A percentile compares a stretch with the other conserved stretches of the same genome.
Evolutionary conservation across 2,329 filamentous ascomycete species (phyloP).

Genomic region (Acephala macrosclerotiorum): DNA sequence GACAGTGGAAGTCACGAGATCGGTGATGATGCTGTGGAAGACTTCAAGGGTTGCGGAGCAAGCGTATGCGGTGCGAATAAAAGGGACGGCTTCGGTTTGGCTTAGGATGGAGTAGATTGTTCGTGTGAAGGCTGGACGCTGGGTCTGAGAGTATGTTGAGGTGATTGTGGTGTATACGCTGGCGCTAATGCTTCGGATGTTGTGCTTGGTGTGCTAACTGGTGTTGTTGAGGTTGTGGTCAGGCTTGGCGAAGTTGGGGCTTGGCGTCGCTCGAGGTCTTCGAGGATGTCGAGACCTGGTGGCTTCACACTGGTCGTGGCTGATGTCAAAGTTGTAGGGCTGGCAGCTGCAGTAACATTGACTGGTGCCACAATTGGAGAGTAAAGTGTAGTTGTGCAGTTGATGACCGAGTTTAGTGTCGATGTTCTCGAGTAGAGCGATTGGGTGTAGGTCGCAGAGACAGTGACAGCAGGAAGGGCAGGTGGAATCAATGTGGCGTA

Average conservation of each 20-base stretch:
- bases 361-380: neutral
- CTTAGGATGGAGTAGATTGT: neutral
- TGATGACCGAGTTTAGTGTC: neutral
- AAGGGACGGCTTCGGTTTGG: neutral
- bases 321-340: neutral
- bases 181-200: neutral
- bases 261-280: conserved; percentile 1
- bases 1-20: neutral
- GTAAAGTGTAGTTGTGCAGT: conserved; percentile 2
- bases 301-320: neutral
- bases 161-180: neutral
- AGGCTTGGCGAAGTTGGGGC: neutral
- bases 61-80: conserved; percentile 5
- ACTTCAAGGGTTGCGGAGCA: conserved; percentile 6
- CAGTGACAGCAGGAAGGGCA: neutral
- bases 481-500: conserved; percentile 8
- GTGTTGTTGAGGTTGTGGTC: conserved; percentile 3
- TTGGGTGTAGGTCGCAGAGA: conserved; percentile 7
- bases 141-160: neutral
- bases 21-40: conserved; percentile 2
- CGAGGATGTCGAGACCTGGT: neutral
- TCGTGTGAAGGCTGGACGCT: conserved; percentile 2
- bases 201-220: neutral
- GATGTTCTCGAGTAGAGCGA: neutral
- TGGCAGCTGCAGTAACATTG: neutral